Base-by-base conservation (phyloP, 345 rosid genomes). In the Camelina hispida region DNA sequence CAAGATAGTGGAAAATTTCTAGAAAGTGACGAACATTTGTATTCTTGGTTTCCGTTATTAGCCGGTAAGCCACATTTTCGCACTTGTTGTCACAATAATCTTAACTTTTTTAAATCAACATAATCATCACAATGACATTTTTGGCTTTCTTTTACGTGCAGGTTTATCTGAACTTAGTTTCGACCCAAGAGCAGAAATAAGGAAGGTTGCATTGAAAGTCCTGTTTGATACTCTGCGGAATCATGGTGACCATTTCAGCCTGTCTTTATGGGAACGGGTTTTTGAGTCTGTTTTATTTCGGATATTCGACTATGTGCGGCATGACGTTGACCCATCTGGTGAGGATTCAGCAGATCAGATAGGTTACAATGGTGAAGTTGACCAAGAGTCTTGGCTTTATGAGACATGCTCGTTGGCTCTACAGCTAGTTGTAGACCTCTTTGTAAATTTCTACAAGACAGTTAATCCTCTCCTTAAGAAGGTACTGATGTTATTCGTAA, bases 101-200 rank as follows among this genome's bases (percentile, higher is more conserved):
- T 56, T 51, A 42, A 42, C 67, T 66, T 72, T 25, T 52, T 78
- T 23, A 57, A 12, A 47, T 54, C n/a, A 35, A 8, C 17, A 23
- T 43, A 34, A 50, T 22, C 53, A 63, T 37, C 59, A 53, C 10
- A 57, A 23, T 47, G 74, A 54, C 30, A 52, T 55, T 66, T 25
- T 32, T 14, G 13, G 56, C 2, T 43, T 71, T 61, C 74, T 18
- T 60, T 62, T 14, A 20, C 12, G 17, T 73, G 72, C 93, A 93
- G 98, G 98, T 78, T 82, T 93, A 54, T 90, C 96, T 48, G 98
- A 93, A 80, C 96, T 93, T 73, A 93, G 98, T 85, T 90, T 93
- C 80, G 96, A 93, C 79, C 94, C 94, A 68, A 85, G 98, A 80
- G 89, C 93, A 61, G 96, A 90, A 67, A 90, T 90, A 71, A 88